These are phyloP conservation scores for Chaetothyriales sp. DNA, from an alignment of 2,329 filamentous ascomycete genomes.

Conservation along the genomic window DNA sequence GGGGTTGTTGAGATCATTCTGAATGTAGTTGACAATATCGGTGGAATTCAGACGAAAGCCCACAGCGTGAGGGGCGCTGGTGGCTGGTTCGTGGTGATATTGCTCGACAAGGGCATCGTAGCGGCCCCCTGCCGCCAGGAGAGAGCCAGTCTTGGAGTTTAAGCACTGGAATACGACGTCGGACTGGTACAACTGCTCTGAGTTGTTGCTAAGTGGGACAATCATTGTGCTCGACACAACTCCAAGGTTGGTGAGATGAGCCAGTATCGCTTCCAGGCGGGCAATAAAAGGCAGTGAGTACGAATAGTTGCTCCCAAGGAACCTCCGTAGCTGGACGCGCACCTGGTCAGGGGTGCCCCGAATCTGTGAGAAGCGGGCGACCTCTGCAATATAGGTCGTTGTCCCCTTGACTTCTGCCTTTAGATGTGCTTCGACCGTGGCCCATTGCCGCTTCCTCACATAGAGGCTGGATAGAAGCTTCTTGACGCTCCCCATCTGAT, in stretches of 20 bases:
- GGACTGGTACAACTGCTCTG: constrained; percentile 77
- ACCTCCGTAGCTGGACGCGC: constrained; percentile 17
- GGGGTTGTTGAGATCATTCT: not conserved
- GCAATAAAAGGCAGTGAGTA: constrained; percentile 44
- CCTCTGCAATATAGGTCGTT: constrained; percentile 78
- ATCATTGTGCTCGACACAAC: constrained; percentile 69
- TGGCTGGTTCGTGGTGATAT: constrained; percentile 54
- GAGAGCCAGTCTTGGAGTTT: constrained; percentile 61
- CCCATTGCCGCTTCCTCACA: constrained; percentile 65
- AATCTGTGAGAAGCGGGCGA: constrained; percentile 74
- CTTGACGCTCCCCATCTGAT: constrained; percentile 58
- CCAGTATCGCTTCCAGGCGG: constrained; percentile 64
- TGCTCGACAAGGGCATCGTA: constrained; percentile 85
- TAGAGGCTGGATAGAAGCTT: constrained; percentile 80
- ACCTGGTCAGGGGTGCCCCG: constrained; percentile 36
- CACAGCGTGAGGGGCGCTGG: constrained; percentile 65
- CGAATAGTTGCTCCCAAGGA: constrained; percentile 40
- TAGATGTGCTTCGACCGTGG: constrained; percentile 68
- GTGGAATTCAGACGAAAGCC: constrained; percentile 49
- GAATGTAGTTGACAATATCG: constrained; percentile 13
- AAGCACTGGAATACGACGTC: constrained; percentile 84
- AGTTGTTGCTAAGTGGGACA: constrained; percentile 72
- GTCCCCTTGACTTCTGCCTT: constrained; percentile 69
- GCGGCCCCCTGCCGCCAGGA: constrained; percentile 82
- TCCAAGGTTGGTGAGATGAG: constrained; percentile 61